These are phyloP conservation scores for Delitschia confertaspora DNA, from an alignment of 495 filamentous ascomycete species.

Conservation along the genomic window DNA sequence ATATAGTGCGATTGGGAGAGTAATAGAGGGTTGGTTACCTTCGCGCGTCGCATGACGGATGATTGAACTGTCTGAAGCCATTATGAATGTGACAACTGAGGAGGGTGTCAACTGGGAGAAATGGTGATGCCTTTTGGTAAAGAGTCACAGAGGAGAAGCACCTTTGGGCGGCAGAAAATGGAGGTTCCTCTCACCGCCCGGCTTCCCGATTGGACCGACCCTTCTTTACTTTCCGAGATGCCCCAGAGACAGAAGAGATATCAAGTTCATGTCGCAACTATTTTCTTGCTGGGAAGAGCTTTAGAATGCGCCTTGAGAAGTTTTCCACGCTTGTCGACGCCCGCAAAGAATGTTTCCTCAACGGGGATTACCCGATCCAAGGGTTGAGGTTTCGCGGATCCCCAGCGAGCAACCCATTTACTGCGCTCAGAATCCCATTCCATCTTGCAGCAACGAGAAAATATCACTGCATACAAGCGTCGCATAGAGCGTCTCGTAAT, in stretches of 20 bases:
- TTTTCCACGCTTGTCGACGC: constrained; percentile 11
- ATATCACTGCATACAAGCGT: constrained; percentile 18
- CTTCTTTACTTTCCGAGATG: not conserved
- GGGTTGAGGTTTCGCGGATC: not conserved
- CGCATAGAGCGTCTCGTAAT: constrained; percentile 19
- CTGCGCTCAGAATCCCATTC: constrained; percentile 10
- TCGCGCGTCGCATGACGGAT: constrained; percentile 28
- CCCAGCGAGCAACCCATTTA: constrained; percentile 22
- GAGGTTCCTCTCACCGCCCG: constrained; percentile 3
- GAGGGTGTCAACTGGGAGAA: not conserved
- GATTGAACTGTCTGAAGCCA: constrained; percentile 21
- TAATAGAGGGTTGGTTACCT: constrained; percentile 13
- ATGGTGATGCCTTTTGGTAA: not conserved
- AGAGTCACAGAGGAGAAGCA: not conserved
- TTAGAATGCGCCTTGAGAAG: not conserved
- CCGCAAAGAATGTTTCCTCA: constrained; percentile 9
- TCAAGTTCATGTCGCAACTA: not conserved
- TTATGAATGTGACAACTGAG: not conserved
- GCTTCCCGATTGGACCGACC: constrained; percentile 9
- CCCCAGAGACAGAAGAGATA: not conserved
- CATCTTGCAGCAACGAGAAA: constrained; percentile 13
- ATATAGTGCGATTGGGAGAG: not conserved
- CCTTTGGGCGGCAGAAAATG: constrained; percentile 4
- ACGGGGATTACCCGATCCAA: too few relatives aligned
- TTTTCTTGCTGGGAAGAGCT: not conserved